Conservation (phyloP, 441 rosid genomes). For the Raphanus hybrid region DNA sequence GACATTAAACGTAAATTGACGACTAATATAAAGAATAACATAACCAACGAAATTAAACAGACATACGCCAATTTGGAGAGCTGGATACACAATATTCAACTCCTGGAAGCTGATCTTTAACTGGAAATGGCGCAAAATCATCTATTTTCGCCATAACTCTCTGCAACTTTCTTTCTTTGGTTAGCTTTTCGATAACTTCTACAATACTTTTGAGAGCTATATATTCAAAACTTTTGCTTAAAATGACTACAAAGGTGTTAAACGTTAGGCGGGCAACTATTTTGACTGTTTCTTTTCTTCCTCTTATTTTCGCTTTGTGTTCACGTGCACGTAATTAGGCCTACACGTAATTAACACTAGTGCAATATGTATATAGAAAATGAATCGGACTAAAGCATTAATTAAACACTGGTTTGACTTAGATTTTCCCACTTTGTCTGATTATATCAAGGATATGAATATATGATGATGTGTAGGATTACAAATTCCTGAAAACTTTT, state of each 20-base stretch:
- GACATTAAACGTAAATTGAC: neutral
- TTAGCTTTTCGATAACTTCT: neutral
- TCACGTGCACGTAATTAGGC: slow-evolving; percentile 37
- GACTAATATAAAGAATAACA: neutral
- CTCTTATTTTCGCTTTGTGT: slow-evolving; percentile 20
- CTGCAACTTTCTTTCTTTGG: slow-evolving; percentile 12
- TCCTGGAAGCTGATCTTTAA: slow-evolving; percentile 88
- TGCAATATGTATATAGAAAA: slow-evolving; percentile 13
- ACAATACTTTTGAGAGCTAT: slow-evolving; percentile 15
- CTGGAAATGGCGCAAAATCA: slow-evolving; percentile 73
- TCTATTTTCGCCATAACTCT: slow-evolving; percentile 51
- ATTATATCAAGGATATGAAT: neutral
- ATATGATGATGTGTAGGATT: slow-evolving; percentile 21
- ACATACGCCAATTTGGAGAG: slow-evolving; percentile 78
- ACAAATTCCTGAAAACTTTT: neutral
- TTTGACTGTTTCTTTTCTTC: slow-evolving; percentile 29
- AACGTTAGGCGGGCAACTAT: slow-evolving; percentile 43
- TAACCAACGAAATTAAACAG: neutral
- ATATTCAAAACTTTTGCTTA: slow-evolving; percentile 15
- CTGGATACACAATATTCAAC: slow-evolving; percentile 76
- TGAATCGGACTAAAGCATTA: slow-evolving; percentile 1
- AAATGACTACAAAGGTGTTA: slow-evolving; percentile 14
- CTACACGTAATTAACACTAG: slow-evolving; percentile 31
- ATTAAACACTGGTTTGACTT: slow-evolving; percentile 18
- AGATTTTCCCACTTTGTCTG: slow-evolving; percentile 3